Evolutionary conservation across 1,284 basidiomycete genomes (phyloP).

Genomic region (Blastosporella zonata): DNA sequence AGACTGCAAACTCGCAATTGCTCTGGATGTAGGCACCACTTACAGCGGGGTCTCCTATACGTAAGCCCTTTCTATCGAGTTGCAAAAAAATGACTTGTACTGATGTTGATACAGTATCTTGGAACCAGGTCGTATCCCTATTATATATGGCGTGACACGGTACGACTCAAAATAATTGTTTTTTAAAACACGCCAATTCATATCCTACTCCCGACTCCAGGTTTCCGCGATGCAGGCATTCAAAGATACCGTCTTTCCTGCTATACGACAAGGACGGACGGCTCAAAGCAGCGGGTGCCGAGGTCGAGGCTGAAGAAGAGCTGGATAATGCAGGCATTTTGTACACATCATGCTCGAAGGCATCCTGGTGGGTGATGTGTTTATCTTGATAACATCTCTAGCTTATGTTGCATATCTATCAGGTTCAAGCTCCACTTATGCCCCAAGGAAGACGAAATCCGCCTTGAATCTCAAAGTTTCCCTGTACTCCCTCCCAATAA

Average conservation of each 20-base stretch:
- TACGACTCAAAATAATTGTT: constrained; percentile 19
- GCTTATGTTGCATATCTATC: background rate
- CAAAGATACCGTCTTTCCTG: constrained; percentile 48
- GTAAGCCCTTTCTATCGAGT: constrained; percentile 10
- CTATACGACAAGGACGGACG: constrained; percentile 24
- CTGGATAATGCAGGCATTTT: constrained; percentile 21
- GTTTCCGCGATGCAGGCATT: constrained; percentile 9
- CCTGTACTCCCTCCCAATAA: no score
- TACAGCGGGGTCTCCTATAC: constrained; percentile 49
- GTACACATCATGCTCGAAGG: background rate
- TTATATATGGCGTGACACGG: constrained; percentile 42
- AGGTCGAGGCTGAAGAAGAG: constrained; percentile 37
- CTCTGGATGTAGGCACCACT: constrained; percentile 52
- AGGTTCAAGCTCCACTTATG: constrained; percentile 52
- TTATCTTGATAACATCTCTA: background rate
- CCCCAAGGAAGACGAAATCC: constrained; percentile 22
- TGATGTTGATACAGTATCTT: constrained; percentile 19
- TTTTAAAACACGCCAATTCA: background rate
- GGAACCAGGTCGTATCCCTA: constrained; percentile 39
- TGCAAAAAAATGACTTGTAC: background rate
- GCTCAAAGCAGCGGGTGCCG: constrained; percentile 25
- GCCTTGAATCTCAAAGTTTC: no score
- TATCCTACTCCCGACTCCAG: background rate
- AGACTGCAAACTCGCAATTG: constrained; percentile 41
- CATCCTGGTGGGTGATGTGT: background rate